phyloP scores from a whole-genome alignment of 176 grass and related monocot species.

The Bolboschoenus planiculmis region DNA sequence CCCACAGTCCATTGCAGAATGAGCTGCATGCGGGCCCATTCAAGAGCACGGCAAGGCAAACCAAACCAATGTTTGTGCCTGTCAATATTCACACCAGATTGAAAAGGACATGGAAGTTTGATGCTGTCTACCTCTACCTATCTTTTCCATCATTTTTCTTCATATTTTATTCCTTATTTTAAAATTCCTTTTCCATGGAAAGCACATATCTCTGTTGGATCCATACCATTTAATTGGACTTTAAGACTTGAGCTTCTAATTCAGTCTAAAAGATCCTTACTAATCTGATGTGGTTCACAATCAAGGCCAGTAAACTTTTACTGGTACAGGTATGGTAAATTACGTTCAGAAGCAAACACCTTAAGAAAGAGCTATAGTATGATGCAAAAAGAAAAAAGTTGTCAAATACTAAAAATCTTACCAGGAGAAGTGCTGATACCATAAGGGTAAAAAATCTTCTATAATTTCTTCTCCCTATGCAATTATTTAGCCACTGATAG shows the following conservation, averaged over 20 bases:
- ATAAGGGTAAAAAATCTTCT: constrained; percentile 84
- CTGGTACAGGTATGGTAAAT: not conserved
- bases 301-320: not conserved
- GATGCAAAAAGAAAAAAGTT: not conserved
- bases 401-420: constrained; percentile 30
- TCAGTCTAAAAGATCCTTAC: not conserved
- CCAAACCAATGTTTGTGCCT: constrained; percentile 45
- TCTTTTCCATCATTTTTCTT: not conserved
- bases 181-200: not conserved
- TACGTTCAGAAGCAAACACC: not conserved
- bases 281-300: not conserved
- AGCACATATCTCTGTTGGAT: not conserved
- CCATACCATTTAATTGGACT: not conserved
- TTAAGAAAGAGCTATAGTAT: not conserved
- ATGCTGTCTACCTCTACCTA: constrained; percentile 30
- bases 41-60: constrained; percentile 43
- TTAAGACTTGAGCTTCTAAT: not conserved
- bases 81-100: constrained; percentile 69
- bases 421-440: constrained; percentile 72
- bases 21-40: constrained; percentile 52
- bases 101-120: constrained; percentile 35
- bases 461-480: constrained; percentile 92
- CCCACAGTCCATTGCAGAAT: constrained; percentile 78
- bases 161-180: not conserved
- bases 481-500: constrained; percentile 95